A percentile compares a stretch with the other conserved stretches of the same genome.
These are phyloP conservation scores for Cystobasidiopsis lactophilus DNA, from an alignment of 768 basidiomycete genomes.

Conservation along the genomic window DNA sequence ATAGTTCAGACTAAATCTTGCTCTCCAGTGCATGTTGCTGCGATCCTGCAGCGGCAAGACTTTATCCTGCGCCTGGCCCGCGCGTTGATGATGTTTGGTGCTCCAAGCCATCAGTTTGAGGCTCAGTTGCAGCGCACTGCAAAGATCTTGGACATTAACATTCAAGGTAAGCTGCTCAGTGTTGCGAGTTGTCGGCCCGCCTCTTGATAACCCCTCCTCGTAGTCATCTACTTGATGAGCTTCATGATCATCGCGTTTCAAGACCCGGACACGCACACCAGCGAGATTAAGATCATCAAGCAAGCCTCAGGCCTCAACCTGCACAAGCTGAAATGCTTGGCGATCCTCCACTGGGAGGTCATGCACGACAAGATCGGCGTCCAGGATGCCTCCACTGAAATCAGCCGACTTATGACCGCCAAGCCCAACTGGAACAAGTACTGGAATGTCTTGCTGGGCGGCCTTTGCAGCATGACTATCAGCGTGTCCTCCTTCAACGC, in stretches of 20 bases:
- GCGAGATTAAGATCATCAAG: constrained; percentile 55
- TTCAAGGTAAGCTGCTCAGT: constrained; percentile 21
- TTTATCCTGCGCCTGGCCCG: constrained; percentile 31
- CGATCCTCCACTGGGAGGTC: constrained; percentile 50
- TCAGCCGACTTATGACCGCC: constrained; percentile 51
- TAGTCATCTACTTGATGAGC: constrained; percentile 26
- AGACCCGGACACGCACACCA: constrained; percentile 55
- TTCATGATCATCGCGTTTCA: constrained; percentile 64
- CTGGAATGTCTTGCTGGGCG: constrained; percentile 48
- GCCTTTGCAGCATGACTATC: constrained; percentile 52
- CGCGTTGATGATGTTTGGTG: constrained; percentile 32
- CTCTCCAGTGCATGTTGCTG: constrained; percentile 67
- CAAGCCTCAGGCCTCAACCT: constrained; percentile 43
- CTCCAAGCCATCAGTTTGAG: constrained; percentile 32
- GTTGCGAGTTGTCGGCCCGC: background rate
- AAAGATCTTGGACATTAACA: constrained; percentile 31
- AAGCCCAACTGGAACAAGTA: constrained; percentile 38
- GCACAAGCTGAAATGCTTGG: constrained; percentile 48
- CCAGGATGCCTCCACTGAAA: constrained; percentile 42
- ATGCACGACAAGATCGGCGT: constrained; percentile 64
- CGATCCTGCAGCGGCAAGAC: constrained; percentile 31
- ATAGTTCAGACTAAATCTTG: constrained; percentile 18
- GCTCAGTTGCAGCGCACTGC: constrained; percentile 32
- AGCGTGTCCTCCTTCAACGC: constrained; percentile 43
- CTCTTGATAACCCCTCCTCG: background rate